Evolutionary conservation across 2,329 filamentous ascomycete species (phyloP), one percentile per base, ranked within the genome.

Genomic region (Epichloe sibirici): DNA sequence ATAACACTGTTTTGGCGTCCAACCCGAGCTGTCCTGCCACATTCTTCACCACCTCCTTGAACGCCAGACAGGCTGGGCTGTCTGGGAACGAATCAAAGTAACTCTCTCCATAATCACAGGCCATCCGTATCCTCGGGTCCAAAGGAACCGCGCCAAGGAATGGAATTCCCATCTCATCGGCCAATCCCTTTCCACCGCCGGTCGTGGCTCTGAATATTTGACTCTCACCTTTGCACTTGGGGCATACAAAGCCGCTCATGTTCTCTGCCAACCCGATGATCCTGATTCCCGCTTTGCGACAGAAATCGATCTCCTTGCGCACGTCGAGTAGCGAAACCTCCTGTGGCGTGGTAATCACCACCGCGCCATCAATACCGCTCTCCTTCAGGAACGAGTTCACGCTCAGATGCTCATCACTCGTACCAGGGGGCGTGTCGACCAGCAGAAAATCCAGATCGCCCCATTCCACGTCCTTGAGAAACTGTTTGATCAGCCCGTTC

Each of bases 401-500:
- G 58, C 86, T 91, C 37, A 98, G 72, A 70, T 98, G 93, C 71
- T 98, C 93, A 66, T 98, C 93, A 55, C 83, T 90, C 2, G 93
- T 98, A 17, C 93, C 93, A 0, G 93, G 93, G 93, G 94, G 93
- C 1, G 93, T 98, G 67, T 98, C 93, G 11, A 97, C 89, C 49
- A 98, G 77, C 54, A 98, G 66, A 59, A 91, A 95, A 64, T 98
- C 93, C 68, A 97, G 74, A 55, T 94, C 87, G 9, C 93, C 93
- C 93, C 94, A 98, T 65, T 94, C 89, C 6, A 98, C 93, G 63
- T 98, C 94, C 73, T 95, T 96, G 49, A 98, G 71, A 61, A 98
- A 98, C 67, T 94, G 88, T 74, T 98, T 98, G 65, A 98, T 97
- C 53, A 98, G 72, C 0, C 93, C 93, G 63, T 97, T 98, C 78